Evolutionary conservation across 139 green algal genomes (phyloP).

Genomic region (Pseudopediastrum boryanum): DNA sequence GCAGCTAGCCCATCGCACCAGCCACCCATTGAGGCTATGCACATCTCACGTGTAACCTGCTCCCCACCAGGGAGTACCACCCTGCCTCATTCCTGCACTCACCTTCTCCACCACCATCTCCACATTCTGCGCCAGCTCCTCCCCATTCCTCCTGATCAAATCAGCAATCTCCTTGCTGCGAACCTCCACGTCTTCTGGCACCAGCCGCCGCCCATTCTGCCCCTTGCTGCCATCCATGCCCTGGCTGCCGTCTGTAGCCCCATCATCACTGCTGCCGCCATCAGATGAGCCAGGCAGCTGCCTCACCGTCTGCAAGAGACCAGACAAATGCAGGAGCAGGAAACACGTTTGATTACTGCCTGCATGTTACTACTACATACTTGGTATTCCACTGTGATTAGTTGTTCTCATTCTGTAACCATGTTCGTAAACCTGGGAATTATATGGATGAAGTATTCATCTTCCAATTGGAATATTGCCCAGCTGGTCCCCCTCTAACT

Average conservation of each 20-base stretch:
- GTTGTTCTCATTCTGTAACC: too few relatives aligned
- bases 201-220: background rate
- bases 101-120: constrained; percentile 76
- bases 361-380: too few relatives aligned
- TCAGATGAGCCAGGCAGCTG: constrained; percentile 10
- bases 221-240: background rate
- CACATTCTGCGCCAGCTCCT: constrained; percentile 71
- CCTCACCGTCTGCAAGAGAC: background rate
- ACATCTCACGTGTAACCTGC: too few relatives aligned
- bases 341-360: too few relatives aligned
- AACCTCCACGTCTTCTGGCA: background rate
- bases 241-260: constrained; percentile 1
- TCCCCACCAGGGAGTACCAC: background rate
- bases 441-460: too few relatives aligned
- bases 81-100: constrained; percentile 37
- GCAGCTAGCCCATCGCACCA: too few relatives aligned
- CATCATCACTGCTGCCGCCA: constrained; percentile 28
- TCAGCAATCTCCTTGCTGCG: constrained; percentile 44
- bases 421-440: too few relatives aligned
- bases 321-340: too few relatives aligned
- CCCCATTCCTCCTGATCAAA: constrained; percentile 56
- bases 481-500: too few relatives aligned
- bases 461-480: too few relatives aligned
- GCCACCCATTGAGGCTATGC: constrained; percentile 10
- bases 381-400: too few relatives aligned